phyloP scores from a whole-genome alignment of 163 green algal species.

The Chlamydomonas reinhardtii region DNA sequence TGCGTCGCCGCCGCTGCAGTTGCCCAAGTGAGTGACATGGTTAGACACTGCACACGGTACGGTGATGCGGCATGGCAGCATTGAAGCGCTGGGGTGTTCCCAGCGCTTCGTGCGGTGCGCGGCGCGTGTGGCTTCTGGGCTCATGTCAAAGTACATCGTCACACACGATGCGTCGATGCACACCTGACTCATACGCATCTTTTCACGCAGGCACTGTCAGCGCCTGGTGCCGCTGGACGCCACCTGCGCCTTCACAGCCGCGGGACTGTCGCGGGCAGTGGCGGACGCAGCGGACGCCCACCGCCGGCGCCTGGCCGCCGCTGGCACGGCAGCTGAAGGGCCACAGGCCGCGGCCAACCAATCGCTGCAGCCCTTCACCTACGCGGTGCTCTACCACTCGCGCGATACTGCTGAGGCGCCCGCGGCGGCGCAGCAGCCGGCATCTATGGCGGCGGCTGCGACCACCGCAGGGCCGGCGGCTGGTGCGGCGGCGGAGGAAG shows the following conservation, averaged over 20 bases:
- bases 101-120: too few relatives aligned
- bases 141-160: too few relatives aligned
- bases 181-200: too few relatives aligned
- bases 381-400: slow-evolving; percentile 6
- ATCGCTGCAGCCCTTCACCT: slow-evolving; percentile 2
- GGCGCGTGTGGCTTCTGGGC: too few relatives aligned
- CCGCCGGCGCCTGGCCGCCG: background rate
- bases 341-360: background rate
- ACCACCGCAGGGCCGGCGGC: background rate
- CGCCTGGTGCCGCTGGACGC: slow-evolving; percentile 32
- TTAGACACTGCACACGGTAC: too few relatives aligned
- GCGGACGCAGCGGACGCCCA: background rate
- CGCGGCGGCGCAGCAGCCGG: background rate
- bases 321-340: background rate
- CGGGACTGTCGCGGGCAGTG: background rate
- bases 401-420: background rate
- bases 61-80: too few relatives aligned
- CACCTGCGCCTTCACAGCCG: background rate
- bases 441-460: too few relatives aligned
- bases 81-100: too few relatives aligned
- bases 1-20: background rate
- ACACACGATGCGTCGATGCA: too few relatives aligned
- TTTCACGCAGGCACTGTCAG: slow-evolving; percentile 33
- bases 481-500: background rate
- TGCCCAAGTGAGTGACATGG: background rate